phyloP scores from a whole-genome alignment of 139 green algal genomes.

The Coelastrella sp. region DNA sequence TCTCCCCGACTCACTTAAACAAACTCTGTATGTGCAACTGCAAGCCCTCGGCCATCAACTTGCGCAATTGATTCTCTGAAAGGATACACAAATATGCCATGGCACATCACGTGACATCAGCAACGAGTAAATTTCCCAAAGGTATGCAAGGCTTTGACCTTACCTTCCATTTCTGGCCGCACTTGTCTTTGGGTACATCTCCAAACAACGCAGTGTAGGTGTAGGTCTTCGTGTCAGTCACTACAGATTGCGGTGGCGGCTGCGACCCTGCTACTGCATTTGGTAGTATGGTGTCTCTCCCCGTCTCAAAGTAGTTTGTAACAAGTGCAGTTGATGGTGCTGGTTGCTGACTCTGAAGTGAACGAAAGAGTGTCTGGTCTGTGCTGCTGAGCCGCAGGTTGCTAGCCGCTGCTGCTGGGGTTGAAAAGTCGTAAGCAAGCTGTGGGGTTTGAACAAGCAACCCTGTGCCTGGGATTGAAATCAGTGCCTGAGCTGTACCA shows the following conservation, averaged over 20 bases:
- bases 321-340: not conserved
- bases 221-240: conserved; percentile 12
- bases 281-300: not conserved
- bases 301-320: conserved; percentile 39
- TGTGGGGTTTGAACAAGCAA: not conserved
- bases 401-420: not conserved
- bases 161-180: conserved; percentile 30
- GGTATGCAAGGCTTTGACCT: not conserved
- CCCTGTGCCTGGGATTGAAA: not conserved
- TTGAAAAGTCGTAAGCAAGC: conserved; percentile 18
- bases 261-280: not conserved
- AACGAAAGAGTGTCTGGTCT: not conserved
- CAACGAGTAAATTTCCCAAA: too few relatives aligned
- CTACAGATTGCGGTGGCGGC: not conserved
- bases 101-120: too few relatives aligned
- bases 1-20: too few relatives aligned
- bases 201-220: conserved; percentile 33
- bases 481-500: conserved; percentile 17
- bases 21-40: too few relatives aligned
- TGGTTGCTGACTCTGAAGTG: not conserved
- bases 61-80: too few relatives aligned
- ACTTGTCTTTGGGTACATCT: conserved; percentile 10
- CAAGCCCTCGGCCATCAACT: too few relatives aligned
- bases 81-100: too few relatives aligned
- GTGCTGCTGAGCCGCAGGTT: not conserved